Base-by-base conservation (phyloP, 2,329 filamentous ascomycete genomes). In the Aquanectria penicillioides region DNA sequence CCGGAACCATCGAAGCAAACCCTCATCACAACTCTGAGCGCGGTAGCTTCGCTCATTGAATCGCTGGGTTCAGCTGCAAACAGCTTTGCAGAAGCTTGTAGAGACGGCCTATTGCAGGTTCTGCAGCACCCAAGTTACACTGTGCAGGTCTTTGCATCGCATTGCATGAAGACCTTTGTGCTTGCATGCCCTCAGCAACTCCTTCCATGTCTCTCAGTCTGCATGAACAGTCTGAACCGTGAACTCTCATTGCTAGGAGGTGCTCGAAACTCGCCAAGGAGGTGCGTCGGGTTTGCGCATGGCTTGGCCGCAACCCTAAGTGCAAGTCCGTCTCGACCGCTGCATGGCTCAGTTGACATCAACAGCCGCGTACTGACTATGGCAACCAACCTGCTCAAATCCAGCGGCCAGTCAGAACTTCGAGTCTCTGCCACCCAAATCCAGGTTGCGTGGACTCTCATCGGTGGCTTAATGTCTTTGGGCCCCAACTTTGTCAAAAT, bases 401-500 rank as follows among this genome's bases (percentile, higher is more conserved):
- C 91, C 0, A 97, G 93, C 73, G 89, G 93, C 40, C 92, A 93
- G 71, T 95, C 93, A 1, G 94, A 99, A 73, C 81, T 99, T 50
- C 89, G 94, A 23, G 88, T 95, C 29, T 97, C 95, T 6, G 92
- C 92, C 69, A 97, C 93, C 2, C 95, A 99, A 72, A 93, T 99
- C 20, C 95, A 99, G 73, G 94, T 99, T 3, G 95, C 95, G 5
- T 99, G 95, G 94, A 96, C 97, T 43, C 81, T 99, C 56, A 97
- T 99, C 41, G 95, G 96, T 31, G 95, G 96, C 0, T 80, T 99
- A 52, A 98, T 98, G 94, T 93, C 94, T 1, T 84, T 99, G 1
- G 95, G 95, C 0, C 94, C 95, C 4, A 98, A 97, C 74, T 99
- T 99, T 74, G 94, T 98, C 75, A 99, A 99, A 78, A 98, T 98